Percentiles rank a stretch among this genome's conserved stretches.
Conservation (phyloP, 2,329 filamentous ascomycete species). For the Furcasterigmium furcatum region DNA sequence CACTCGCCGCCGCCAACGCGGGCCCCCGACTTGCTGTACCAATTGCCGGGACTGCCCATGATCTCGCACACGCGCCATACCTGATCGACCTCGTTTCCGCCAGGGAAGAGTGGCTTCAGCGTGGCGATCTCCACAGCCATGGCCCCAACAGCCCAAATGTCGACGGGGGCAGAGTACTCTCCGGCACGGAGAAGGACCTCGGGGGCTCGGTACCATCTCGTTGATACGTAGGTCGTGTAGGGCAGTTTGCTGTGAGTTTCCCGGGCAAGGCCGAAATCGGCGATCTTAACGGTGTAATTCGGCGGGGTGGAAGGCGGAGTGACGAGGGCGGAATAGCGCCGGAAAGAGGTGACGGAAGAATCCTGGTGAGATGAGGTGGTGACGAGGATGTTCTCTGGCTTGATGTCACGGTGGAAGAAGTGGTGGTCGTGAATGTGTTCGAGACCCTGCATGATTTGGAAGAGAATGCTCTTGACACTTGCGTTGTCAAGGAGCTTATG, state of each 20-base stretch:
- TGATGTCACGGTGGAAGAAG: constrained; percentile 99
- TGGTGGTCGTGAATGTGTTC: constrained; percentile 96
- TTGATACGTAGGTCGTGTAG: constrained; percentile 98
- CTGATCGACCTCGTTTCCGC: constrained; percentile 97
- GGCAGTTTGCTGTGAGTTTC: constrained; percentile 95
- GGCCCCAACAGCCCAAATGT: constrained; percentile 97
- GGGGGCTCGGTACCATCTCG: constrained; percentile 94
- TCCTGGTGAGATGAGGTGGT: constrained; percentile 86
- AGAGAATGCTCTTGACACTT: constrained; percentile 96
- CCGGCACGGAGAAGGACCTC: constrained; percentile 92
- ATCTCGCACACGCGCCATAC: constrained; percentile 99
- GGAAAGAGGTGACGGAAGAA: constrained; percentile 72
- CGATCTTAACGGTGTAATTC: constrained; percentile 94
- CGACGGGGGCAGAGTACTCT: constrained; percentile 95
- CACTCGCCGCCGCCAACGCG: constrained; percentile 94
- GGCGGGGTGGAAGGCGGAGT: constrained; percentile 94
- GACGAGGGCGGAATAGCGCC: constrained; percentile 87
- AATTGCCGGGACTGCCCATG: constrained; percentile 97
- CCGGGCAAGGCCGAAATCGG: constrained; percentile 94
- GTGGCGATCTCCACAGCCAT: constrained; percentile 99
- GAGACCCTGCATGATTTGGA: constrained; percentile 92
- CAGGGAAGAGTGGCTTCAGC: constrained; percentile 92
- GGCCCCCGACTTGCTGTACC: constrained; percentile 88
- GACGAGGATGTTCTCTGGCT: constrained; percentile 97
- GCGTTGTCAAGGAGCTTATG: constrained; percentile 88